These are phyloP conservation scores for Fusarium temperatum DNA, from an alignment of 2,329 filamentous ascomycete species.

Conservation along the genomic window DNA sequence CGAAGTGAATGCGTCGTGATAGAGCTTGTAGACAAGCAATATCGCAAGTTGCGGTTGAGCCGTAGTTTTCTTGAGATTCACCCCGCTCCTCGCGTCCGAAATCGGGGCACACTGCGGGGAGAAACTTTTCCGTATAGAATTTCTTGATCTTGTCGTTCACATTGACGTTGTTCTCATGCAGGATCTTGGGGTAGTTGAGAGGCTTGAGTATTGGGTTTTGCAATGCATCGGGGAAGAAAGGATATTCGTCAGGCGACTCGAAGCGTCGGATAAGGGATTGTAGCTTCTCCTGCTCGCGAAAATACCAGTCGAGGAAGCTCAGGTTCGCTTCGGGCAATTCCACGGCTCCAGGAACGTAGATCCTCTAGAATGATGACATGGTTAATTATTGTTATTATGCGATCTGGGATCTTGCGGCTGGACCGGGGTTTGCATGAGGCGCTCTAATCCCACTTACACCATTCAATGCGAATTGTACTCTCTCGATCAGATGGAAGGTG, in stretches of 20 bases:
- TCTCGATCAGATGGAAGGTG: slow-evolving; percentile 95
- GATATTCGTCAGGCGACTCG: slow-evolving; percentile 95
- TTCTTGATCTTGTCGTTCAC: slow-evolving; percentile 88
- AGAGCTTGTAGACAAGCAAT: slow-evolving; percentile 90
- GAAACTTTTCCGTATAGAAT: slow-evolving; percentile 83
- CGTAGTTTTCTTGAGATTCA: slow-evolving; percentile 93
- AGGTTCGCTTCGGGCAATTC: slow-evolving; percentile 76
- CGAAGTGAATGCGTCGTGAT: slow-evolving; percentile 92
- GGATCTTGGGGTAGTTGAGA: slow-evolving; percentile 85
- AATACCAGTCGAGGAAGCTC: slow-evolving; percentile 93
- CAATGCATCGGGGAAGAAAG: slow-evolving; percentile 89
- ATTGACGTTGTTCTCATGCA: slow-evolving; percentile 89
- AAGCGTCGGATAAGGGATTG: slow-evolving; percentile 95
- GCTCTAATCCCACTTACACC: slow-evolving; percentile 45
- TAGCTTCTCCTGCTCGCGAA: slow-evolving; percentile 86
- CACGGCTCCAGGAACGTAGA: slow-evolving; percentile 85
- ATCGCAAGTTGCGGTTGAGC: slow-evolving; percentile 89
- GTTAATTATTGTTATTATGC: slow-evolving; percentile 21
- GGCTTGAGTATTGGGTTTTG: slow-evolving; percentile 86
- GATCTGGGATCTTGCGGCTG: slow-evolving; percentile 2
- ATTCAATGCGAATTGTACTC: slow-evolving; percentile 96
- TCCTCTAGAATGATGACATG: slow-evolving; percentile 58
- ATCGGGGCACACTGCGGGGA: slow-evolving; percentile 83
- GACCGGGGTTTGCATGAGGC: slow-evolving; percentile 27
- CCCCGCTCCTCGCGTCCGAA: slow-evolving; percentile 82